Conservation (phyloP, 2,329 filamentous ascomycete genomes). For the Aspergillus aculeatus region DNA sequence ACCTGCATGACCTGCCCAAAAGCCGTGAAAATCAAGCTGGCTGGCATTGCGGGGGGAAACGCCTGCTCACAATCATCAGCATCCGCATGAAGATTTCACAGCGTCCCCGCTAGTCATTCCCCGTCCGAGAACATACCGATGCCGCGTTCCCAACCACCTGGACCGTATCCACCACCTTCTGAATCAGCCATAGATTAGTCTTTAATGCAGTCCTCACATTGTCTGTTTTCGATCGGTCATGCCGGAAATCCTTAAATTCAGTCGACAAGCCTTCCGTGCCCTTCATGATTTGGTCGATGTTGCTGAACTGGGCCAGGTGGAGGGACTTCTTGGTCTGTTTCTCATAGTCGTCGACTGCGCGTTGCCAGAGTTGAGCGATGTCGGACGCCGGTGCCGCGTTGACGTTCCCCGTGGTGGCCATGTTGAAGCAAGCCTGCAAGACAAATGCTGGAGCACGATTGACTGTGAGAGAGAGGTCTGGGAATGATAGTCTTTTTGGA, state of each 20-base stretch:
- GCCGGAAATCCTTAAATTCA: conserved; percentile 5
- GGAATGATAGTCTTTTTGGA: too few relatives aligned
- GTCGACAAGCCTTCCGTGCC: conserved; percentile 3
- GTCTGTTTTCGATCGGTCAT: conserved; percentile 1
- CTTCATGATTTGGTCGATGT: conserved; percentile 3
- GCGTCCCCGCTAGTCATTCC: not conserved
- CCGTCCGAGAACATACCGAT: not conserved
- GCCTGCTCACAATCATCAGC: not conserved
- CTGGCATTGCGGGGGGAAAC: conserved; percentile 15
- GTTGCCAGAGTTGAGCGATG: conserved; percentile 5
- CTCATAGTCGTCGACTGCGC: conserved; percentile 5
- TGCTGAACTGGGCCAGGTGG: not conserved
- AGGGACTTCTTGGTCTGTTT: not conserved
- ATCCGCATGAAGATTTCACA: too few relatives aligned
- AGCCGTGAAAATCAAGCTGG: conserved; percentile 12
- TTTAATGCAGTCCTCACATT: conserved; percentile 9
- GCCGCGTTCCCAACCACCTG: not conserved
- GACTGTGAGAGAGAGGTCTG: not conserved
- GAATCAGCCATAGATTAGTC: conserved; percentile 5
- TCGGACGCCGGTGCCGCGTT: not conserved
- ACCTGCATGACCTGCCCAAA: conserved; percentile 15
- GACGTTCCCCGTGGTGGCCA: not conserved
- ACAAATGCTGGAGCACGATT: not conserved
- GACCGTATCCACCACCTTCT: conserved; percentile 3
- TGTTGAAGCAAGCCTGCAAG: not conserved